These are phyloP conservation scores for Infundibulicybe gibba DNA, from an alignment of 768 basidiomycete genomes.

Conservation along the genomic window DNA sequence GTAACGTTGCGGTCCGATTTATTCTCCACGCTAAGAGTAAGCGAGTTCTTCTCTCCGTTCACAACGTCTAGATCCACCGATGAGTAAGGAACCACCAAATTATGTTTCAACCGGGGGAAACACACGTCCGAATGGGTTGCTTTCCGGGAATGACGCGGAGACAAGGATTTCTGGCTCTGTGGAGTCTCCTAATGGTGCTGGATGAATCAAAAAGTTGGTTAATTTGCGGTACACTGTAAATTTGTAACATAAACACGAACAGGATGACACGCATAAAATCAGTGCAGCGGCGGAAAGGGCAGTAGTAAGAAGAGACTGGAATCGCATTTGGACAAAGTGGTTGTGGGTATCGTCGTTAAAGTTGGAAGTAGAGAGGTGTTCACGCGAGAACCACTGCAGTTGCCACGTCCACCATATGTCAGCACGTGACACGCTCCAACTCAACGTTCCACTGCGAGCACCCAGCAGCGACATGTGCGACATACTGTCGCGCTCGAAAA, in stretches of 20 bases:
- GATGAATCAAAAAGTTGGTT: constrained; percentile 1
- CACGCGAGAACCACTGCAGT: neutral
- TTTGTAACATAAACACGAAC: constrained; percentile 10
- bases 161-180: constrained; percentile 52
- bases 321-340: constrained; percentile 12
- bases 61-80: constrained; percentile 56
- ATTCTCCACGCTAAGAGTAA: constrained; percentile 69
- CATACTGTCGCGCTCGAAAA: too few species aligned
- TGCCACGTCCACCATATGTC: neutral
- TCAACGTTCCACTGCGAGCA: too few species aligned
- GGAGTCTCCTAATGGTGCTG: constrained; percentile 24
- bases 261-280: constrained; percentile 12
- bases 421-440: neutral
- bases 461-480: too few species aligned
- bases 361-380: neutral
- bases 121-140: constrained; percentile 76
- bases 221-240: constrained; percentile 1
- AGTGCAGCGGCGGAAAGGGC: constrained; percentile 8
- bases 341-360: neutral
- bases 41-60: constrained; percentile 76
- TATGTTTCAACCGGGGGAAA: constrained; percentile 10
- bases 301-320: constrained; percentile 8
- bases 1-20: constrained; percentile 72
- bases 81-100: constrained; percentile 7
- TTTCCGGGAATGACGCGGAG: constrained; percentile 61